Conservation (phyloP, 352 stramenopile species). For the Pythium utonaiense region DNA sequence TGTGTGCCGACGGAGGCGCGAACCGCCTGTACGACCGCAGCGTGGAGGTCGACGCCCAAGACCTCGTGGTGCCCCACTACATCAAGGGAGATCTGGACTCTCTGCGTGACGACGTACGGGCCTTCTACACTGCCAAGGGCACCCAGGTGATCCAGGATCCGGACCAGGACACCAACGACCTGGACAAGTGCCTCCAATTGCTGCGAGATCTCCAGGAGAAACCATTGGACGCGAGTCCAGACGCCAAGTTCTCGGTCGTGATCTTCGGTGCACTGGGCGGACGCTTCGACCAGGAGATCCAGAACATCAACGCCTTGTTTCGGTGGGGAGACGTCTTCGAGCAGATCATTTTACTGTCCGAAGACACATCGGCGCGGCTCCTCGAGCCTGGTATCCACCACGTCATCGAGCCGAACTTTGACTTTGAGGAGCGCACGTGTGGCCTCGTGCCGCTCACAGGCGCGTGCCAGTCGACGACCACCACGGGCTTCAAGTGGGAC, state of each 20-base stretch:
- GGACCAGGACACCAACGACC: constrained; percentile 93
- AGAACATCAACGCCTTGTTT: constrained; percentile 92
- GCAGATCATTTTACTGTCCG: constrained; percentile 84
- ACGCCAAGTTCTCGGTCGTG: constrained; percentile 62
- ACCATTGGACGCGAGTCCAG: background rate
- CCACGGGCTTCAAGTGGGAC: constrained; percentile 90
- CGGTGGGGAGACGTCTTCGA: constrained; percentile 80
- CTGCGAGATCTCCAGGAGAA: constrained; percentile 41
- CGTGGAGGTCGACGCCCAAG: constrained; percentile 29
- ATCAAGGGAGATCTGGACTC: constrained; percentile 97
- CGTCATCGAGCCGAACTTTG: constrained; percentile 76
- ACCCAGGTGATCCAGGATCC: constrained; percentile 69
- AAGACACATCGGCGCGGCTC: constrained; percentile 87
- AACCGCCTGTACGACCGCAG: constrained; percentile 91
- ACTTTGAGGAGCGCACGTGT: constrained; percentile 91
- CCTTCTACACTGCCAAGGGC: constrained; percentile 76
- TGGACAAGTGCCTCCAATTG: constrained; percentile 90
- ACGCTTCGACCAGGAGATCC: constrained; percentile 98
- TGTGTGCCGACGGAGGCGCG: constrained; percentile 95
- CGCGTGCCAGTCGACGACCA: constrained; percentile 75
- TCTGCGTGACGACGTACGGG: constrained; percentile 77
- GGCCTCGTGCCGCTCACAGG: constrained; percentile 91
- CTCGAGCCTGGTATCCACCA: constrained; percentile 58
- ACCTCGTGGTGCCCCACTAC: constrained; percentile 73
- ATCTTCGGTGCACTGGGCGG: constrained; percentile 95